Evolutionary conservation across 352 stramenopile species (phyloP).

Genomic region (Phytophthora constricta): DNA sequence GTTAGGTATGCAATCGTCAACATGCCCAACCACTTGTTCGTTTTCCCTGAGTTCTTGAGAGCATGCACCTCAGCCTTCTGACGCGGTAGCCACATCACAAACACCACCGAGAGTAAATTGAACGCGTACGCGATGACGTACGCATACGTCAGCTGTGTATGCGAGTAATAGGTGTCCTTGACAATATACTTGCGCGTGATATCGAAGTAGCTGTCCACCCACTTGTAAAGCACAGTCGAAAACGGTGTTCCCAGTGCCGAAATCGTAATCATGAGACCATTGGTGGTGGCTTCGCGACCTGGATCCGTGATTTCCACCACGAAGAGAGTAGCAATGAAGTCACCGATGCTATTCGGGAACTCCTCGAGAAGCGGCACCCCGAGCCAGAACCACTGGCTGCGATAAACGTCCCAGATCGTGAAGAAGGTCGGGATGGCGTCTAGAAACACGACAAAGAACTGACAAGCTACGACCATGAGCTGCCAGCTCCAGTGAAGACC

Average conservation of each 20-base stretch:
- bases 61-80: constrained; percentile 57
- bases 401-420: constrained; percentile 63
- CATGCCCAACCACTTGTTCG: constrained; percentile 36
- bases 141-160: constrained; percentile 49
- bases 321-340: constrained; percentile 44
- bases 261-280: constrained; percentile 43
- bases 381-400: constrained; percentile 63
- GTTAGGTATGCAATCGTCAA: constrained; percentile 32
- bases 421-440: constrained; percentile 50
- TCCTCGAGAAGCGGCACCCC: constrained; percentile 51
- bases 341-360: constrained; percentile 34
- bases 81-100: constrained; percentile 45
- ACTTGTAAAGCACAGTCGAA: constrained; percentile 56
- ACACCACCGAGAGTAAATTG: constrained; percentile 50
- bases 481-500: constrained; percentile 56
- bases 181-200: constrained; percentile 44
- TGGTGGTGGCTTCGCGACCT: constrained; percentile 51
- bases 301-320: constrained; percentile 48
- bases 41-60: constrained; percentile 41
- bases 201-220: constrained; percentile 26
- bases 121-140: constrained; percentile 57
- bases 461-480: constrained; percentile 36
- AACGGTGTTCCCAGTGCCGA: constrained; percentile 47
- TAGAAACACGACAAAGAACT: constrained; percentile 44
- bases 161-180: constrained; percentile 38